phyloP scores from a whole-genome alignment of 768 basidiomycete species.

The Lactifluus hygrophoroides region DNA sequence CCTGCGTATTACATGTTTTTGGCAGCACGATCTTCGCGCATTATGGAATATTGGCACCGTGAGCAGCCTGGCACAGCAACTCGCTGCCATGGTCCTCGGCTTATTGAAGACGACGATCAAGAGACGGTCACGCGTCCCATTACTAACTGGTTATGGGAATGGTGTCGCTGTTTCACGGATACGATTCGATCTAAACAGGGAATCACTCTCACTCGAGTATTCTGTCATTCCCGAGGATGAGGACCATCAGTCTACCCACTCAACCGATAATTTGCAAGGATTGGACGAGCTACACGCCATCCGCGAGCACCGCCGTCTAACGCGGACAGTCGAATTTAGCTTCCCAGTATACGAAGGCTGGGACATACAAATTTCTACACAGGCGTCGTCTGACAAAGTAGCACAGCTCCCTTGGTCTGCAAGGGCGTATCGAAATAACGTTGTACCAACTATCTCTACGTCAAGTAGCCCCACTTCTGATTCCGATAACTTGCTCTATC shows the following conservation, averaged over 20 bases:
- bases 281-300: constrained; percentile 56
- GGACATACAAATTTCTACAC: constrained; percentile 76
- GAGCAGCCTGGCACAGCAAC: constrained; percentile 61
- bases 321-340: constrained; percentile 73
- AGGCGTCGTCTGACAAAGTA: constrained; percentile 63
- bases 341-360: constrained; percentile 72
- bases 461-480: constrained; percentile 31
- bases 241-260: constrained; percentile 30
- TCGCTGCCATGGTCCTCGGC: constrained; percentile 78
- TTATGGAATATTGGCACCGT: constrained; percentile 73
- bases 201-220: constrained; percentile 78
- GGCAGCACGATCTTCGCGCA: constrained; percentile 89
- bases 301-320: constrained; percentile 61
- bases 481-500: constrained; percentile 47
- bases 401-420: constrained; percentile 69
- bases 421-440: constrained; percentile 41
- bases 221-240: constrained; percentile 72
- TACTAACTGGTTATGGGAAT: constrained; percentile 68
- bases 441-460: constrained; percentile 27
- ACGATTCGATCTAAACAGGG: constrained; percentile 73
- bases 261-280: constrained; percentile 33
- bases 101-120: constrained; percentile 74
- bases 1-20: constrained; percentile 83
- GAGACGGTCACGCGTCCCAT: constrained; percentile 66
- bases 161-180: constrained; percentile 75